phyloP scores from a whole-genome alignment of 179 eudicot species.

The Beta macrorhiza region DNA sequence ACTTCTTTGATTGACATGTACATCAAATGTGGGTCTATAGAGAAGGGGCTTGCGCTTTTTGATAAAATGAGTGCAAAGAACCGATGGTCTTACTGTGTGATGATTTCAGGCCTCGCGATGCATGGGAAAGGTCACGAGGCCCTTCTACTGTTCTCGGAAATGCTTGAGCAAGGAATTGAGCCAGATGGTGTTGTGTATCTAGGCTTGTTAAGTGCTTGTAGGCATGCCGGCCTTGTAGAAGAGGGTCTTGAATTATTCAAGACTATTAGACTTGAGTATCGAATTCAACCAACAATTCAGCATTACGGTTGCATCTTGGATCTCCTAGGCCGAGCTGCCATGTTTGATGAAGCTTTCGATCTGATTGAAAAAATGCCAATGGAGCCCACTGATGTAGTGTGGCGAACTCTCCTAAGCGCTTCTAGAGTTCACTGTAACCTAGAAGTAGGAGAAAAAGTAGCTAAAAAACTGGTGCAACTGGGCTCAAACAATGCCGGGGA shows the following conservation, averaged over 20 bases:
- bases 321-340: conserved; percentile 66
- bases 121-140: conserved; percentile 60
- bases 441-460: conserved; percentile 54
- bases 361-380: conserved; percentile 59
- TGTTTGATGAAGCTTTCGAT: conserved; percentile 51
- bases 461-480: conserved; percentile 35
- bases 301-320: conserved; percentile 82
- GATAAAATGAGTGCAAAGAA: conserved; percentile 52
- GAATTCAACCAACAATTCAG: conserved; percentile 56
- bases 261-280: conserved; percentile 51
- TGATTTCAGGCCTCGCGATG: conserved; percentile 71
- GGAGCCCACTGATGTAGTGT: conserved; percentile 61
- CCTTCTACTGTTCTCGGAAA: conserved; percentile 46
- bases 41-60: conserved; percentile 53
- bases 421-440: conserved; percentile 53
- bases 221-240: conserved; percentile 60
- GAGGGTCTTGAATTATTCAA: conserved; percentile 49
- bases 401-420: conserved; percentile 65
- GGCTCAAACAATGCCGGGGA: conserved; percentile 48
- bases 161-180: conserved; percentile 57
- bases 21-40: conserved; percentile 59
- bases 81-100: conserved; percentile 53
- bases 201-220: conserved; percentile 69
- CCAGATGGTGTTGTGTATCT: conserved; percentile 70
- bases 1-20: conserved; percentile 82